A percentile compares a stretch with the other conserved stretches of the same genome.
These are phyloP conservation scores for Paraconiothyrium brasiliense DNA, from an alignment of 2,329 filamentous ascomycete genomes.

Conservation along the genomic window DNA sequence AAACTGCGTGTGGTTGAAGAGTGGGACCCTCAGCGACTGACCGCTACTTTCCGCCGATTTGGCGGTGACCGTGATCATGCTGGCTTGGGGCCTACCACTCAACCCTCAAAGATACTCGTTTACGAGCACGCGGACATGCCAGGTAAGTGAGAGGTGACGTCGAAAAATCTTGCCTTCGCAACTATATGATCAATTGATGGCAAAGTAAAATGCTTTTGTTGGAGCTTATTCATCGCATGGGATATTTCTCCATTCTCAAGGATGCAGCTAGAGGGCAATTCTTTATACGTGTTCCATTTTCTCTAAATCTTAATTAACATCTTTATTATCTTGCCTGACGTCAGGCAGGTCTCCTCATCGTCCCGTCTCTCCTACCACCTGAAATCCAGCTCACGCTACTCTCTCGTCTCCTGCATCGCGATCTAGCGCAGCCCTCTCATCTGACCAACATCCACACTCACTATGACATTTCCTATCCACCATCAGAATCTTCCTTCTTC, in stretches of 20 bases:
- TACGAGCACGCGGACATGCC: slow-evolving; percentile 74
- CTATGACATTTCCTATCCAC: slow-evolving; percentile 73
- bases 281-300: no score
- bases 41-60: slow-evolving; percentile 36
- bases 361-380: slow-evolving; percentile 77
- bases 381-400: slow-evolving; percentile 75
- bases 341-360: slow-evolving; percentile 75
- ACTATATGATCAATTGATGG: no score
- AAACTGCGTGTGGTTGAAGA: slow-evolving; percentile 36
- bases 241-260: not conserved
- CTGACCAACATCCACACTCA: slow-evolving; percentile 92
- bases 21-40: slow-evolving; percentile 29
- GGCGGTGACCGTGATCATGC: slow-evolving; percentile 26
- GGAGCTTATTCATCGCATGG: no score
- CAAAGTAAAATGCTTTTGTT: no score
- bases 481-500: slow-evolving; percentile 61
- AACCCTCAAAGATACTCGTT: slow-evolving; percentile 46
- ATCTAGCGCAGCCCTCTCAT: slow-evolving; percentile 77
- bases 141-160: slow-evolving; percentile 59
- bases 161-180: not conserved
- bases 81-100: slow-evolving; percentile 5
- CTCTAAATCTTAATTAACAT: not conserved
- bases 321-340: slow-evolving; percentile 26
- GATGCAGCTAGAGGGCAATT: no score
- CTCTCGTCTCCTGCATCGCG: slow-evolving; percentile 77